These are phyloP conservation scores for Copromyces sp. DNA, from an alignment of 495 filamentous ascomycete species.

Conservation along the genomic window DNA sequence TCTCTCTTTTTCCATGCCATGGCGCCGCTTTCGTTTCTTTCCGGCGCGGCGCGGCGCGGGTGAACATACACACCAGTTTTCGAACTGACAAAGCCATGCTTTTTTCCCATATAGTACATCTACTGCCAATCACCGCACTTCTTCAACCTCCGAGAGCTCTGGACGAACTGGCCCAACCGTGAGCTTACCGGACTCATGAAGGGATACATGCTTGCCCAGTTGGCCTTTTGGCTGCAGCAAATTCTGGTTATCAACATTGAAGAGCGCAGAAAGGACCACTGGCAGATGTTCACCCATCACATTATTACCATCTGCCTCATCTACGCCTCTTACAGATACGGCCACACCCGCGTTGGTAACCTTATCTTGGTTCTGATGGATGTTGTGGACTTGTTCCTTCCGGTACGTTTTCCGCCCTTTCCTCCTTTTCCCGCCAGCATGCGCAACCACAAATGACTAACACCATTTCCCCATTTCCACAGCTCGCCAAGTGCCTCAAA, in stretches of 20 bases:
- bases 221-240: constrained; percentile 90
- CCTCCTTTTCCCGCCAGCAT: neutral
- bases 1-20: neutral
- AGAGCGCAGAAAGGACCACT: constrained; percentile 84
- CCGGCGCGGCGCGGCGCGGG: neutral
- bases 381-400: constrained; percentile 76
- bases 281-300: constrained; percentile 93
- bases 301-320: constrained; percentile 78
- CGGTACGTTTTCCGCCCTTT: constrained; percentile 48
- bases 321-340: constrained; percentile 69
- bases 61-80: neutral
- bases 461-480: neutral
- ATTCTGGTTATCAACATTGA: constrained; percentile 92
- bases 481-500: constrained; percentile 93
- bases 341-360: constrained; percentile 77
- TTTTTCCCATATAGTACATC: constrained; percentile 51
- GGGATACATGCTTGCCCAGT: constrained; percentile 84
- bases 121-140: constrained; percentile 69
- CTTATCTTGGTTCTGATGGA: constrained; percentile 91
- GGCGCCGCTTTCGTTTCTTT: neutral
- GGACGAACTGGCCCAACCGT: constrained; percentile 71
- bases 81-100: constrained; percentile 11
- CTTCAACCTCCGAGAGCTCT: constrained; percentile 66
- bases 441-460: constrained; percentile 1
- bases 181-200: constrained; percentile 66